Conservation (phyloP, 179 eudicot genomes). For the Beta macrorhiza region DNA sequence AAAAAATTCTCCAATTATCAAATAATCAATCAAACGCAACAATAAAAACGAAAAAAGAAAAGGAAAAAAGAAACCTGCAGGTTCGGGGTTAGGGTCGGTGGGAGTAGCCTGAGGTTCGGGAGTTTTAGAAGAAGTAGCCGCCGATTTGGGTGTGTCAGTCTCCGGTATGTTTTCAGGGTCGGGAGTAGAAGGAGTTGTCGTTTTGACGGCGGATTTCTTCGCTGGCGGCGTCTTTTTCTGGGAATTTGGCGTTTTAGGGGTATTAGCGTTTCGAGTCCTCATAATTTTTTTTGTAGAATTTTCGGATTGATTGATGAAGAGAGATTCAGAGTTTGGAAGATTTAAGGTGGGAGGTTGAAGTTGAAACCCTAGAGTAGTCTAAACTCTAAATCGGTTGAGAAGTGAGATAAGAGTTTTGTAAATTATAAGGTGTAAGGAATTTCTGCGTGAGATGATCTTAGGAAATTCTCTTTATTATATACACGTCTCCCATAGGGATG, state of each 20-base stretch:
- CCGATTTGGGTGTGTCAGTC: constrained; percentile 18
- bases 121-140: not conserved
- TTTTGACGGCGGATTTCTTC: constrained; percentile 42
- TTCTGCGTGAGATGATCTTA: too few relatives aligned
- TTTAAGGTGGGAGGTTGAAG: not conserved
- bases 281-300: constrained; percentile 3
- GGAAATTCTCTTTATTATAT: too few relatives aligned
- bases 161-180: constrained; percentile 27
- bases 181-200: constrained; percentile 23
- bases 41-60: not conserved
- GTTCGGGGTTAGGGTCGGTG: constrained; percentile 23
- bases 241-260: constrained; percentile 47
- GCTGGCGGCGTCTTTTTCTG: constrained; percentile 49
- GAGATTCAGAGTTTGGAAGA: not conserved
- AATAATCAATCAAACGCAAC: not conserved
- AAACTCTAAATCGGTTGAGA: too few relatives aligned
- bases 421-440: too few relatives aligned
- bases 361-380: constrained; percentile 14
- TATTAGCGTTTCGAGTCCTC: constrained; percentile 55
- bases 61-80: constrained; percentile 34
- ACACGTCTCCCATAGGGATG: too few relatives aligned
- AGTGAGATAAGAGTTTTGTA: too few relatives aligned
- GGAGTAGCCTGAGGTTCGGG: constrained; percentile 14
- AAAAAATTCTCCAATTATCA: not conserved
- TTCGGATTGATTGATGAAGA: not conserved